A percentile compares a stretch with the other conserved stretches of the same genome.
Evolutionary conservation across 2,329 filamentous ascomycete species (phyloP).

Genomic region (Coniochaeta sp.): DNA sequence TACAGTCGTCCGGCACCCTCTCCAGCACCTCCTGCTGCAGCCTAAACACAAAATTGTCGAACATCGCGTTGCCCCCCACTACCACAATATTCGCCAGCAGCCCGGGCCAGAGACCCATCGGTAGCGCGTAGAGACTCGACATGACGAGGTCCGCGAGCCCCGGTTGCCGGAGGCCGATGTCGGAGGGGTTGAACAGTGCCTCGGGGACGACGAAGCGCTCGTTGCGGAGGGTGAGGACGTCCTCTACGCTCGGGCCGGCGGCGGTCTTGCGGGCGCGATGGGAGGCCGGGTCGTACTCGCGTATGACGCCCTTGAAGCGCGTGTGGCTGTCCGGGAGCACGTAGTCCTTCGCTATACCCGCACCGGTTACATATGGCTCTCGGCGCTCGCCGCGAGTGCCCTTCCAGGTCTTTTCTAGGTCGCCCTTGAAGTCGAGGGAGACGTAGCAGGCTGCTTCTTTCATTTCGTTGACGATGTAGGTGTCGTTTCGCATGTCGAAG

Average conservation of each 20-base stretch:
- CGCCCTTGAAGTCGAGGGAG: conserved; percentile 64
- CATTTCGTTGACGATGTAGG: conserved; percentile 89
- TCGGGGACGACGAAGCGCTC: conserved; percentile 90
- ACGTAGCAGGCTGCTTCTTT: conserved; percentile 88
- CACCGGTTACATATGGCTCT: conserved; percentile 39
- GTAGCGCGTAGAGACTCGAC: conserved; percentile 67
- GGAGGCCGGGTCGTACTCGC: conserved; percentile 68
- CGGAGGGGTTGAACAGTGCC: conserved; percentile 76
- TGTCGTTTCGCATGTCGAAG: conserved; percentile 93
- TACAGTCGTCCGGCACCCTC: conserved; percentile 67
- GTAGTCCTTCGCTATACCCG: conserved; percentile 76
- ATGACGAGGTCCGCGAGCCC: conserved; percentile 79
- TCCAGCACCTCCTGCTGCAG: conserved; percentile 68
- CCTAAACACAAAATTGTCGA: conserved; percentile 75
- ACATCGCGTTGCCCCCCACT: conserved; percentile 76
- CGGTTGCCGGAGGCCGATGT: conserved; percentile 77
- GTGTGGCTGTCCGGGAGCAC: conserved; percentile 75
- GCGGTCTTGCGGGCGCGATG: conserved; percentile 42
- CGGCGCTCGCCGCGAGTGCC: conserved; percentile 56
- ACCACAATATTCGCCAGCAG: conserved; percentile 83
- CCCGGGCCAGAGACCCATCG: conserved; percentile 75
- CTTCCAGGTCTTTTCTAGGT: conserved; percentile 82
- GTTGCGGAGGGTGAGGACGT: conserved; percentile 80
- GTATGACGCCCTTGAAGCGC: conserved; percentile 57
- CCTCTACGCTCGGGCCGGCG: conserved; percentile 50